Percentiles rank a stretch among this genome's conserved stretches.
phyloP scores from a whole-genome alignment of 805 yeast genomes.

The Myxozyma vanderwaltii region DNA sequence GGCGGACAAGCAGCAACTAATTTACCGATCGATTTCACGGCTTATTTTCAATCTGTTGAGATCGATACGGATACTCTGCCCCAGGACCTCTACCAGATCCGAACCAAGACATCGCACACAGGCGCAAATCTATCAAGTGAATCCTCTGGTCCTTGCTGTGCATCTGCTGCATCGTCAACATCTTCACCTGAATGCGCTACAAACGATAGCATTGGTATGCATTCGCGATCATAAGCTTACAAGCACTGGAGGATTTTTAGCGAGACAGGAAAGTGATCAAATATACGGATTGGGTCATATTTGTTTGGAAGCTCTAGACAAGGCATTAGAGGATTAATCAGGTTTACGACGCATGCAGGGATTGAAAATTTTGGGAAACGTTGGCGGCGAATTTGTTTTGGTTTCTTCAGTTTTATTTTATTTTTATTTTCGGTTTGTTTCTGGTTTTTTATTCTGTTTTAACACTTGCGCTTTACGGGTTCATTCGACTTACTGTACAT shows the following conservation, averaged over 20 bases:
- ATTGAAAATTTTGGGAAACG: too few relatives aligned
- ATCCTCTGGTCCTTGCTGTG: conserved; percentile 16
- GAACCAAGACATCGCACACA: not conserved
- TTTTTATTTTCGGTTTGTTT: not conserved
- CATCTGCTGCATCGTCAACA: conserved; percentile 15
- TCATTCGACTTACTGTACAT: not conserved
- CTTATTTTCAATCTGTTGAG: conserved; percentile 27
- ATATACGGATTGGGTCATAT: not conserved
- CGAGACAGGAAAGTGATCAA: too few relatives aligned
- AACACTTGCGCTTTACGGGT: not conserved
- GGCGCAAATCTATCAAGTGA: conserved; percentile 3
- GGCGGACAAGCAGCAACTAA: not conserved
- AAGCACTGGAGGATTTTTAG: too few relatives aligned
- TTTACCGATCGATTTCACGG: conserved; percentile 25
- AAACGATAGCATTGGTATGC: not conserved
- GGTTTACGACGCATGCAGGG: not conserved
- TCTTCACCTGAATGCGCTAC: conserved; percentile 13
- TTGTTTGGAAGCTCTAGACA: not conserved
- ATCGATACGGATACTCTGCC: conserved; percentile 10
- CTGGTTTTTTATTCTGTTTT: not conserved
- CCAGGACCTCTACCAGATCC: not conserved
- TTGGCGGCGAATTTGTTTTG: not conserved
- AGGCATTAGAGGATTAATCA: not conserved
- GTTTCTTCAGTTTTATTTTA: not conserved
- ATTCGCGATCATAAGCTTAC: not conserved